These are phyloP conservation scores for Blastobotrys proliferans DNA, from an alignment of 1,139 yeast genomes.

Conservation along the genomic window DNA sequence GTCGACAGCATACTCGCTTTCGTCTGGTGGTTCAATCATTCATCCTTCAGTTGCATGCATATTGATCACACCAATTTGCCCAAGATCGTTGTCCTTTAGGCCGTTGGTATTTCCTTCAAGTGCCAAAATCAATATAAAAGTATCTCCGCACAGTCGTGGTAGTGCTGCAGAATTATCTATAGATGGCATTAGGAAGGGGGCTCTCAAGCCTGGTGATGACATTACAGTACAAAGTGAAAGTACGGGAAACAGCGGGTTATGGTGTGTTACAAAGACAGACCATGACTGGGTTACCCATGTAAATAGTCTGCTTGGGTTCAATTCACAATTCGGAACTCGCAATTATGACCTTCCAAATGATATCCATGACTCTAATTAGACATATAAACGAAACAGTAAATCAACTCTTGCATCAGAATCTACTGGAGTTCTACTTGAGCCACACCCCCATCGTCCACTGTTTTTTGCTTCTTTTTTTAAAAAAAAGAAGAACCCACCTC, in stretches of 20 bases:
- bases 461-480: too few species aligned
- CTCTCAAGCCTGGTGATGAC: conserved; percentile 70
- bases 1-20: conserved; percentile 85
- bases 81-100: conserved; percentile 80
- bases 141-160: conserved; percentile 40
- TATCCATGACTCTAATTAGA: too few species aligned
- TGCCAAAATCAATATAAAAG: conserved; percentile 61
- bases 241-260: conserved; percentile 56
- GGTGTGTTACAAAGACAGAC: conserved; percentile 79
- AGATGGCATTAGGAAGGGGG: conserved; percentile 76
- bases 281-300: conserved; percentile 91
- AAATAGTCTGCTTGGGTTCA: conserved; percentile 83
- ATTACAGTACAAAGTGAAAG: conserved; percentile 50
- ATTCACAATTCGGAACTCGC: conserved; percentile 61
- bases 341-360: conserved; percentile 7
- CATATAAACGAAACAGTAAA: too few species aligned
- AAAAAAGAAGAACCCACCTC: too few species aligned
- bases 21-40: conserved; percentile 89
- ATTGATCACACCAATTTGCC: conserved; percentile 88
- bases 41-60: conserved; percentile 86
- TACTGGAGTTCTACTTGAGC: too few species aligned
- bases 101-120: conserved; percentile 78
- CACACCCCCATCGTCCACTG: too few species aligned
- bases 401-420: too few species aligned
- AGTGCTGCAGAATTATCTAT: conserved; percentile 48